Evolutionary conservation across 257 asterid species (phyloP).

Genomic region (Solanum gracilifrons): DNA sequence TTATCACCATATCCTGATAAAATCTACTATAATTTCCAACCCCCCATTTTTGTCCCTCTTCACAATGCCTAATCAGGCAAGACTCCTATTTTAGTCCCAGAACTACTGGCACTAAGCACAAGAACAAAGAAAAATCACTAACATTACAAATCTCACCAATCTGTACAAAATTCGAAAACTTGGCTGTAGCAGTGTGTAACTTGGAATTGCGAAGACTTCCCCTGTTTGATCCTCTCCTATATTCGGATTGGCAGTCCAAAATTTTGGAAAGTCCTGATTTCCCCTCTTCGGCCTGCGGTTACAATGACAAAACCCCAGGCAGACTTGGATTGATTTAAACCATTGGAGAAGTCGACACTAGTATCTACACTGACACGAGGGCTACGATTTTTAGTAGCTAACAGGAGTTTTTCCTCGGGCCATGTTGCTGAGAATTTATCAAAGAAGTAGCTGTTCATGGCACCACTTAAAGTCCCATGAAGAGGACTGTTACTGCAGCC

Average conservation of each 20-base stretch:
- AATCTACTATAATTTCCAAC: background rate
- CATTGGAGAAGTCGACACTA: constrained; percentile 51
- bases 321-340: constrained; percentile 40
- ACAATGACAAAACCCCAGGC: constrained; percentile 96
- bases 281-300: constrained; percentile 86
- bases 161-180: constrained; percentile 53
- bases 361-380: constrained; percentile 63
- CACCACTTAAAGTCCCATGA: constrained; percentile 38
- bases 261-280: constrained; percentile 82
- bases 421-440: constrained; percentile 79
- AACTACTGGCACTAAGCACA: constrained; percentile 15
- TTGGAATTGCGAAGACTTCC: background rate
- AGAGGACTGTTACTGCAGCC: constrained; percentile 52
- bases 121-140: constrained; percentile 15
- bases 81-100: constrained; percentile 7
- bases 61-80: constrained; percentile 5
- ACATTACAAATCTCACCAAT: constrained; percentile 50
- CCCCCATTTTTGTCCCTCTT: background rate
- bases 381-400: constrained; percentile 47
- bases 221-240: constrained; percentile 17
- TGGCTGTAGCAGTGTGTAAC: background rate
- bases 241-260: constrained; percentile 81
- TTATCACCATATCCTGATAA: constrained; percentile 7
- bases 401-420: constrained; percentile 82
- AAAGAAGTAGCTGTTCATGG: constrained; percentile 53